Conservation (phyloP, 306 rosid genomes). For the Vicia sativa region DNA sequence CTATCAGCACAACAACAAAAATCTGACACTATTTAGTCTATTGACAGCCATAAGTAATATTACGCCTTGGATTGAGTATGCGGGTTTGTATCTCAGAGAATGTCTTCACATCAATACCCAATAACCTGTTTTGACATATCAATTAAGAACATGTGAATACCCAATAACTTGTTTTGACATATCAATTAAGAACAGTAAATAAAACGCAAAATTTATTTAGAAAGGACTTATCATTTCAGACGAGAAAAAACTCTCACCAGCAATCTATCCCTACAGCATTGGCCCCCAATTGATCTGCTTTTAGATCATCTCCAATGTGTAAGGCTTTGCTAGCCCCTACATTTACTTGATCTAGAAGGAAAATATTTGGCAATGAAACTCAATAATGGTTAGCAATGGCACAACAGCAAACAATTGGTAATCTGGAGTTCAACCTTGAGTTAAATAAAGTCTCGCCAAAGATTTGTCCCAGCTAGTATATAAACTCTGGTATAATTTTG, state of each 20-base stretch:
- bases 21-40: constrained; percentile 3
- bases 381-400: background rate
- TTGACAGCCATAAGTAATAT: background rate
- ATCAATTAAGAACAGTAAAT: constrained; percentile 14
- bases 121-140: constrained; percentile 64
- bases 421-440: background rate
- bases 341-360: constrained; percentile 60
- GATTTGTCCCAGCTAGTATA: no score
- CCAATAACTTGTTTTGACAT: no score
- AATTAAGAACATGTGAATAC: constrained; percentile 23
- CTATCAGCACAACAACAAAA: background rate
- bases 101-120: constrained; percentile 84
- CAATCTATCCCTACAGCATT: constrained; percentile 81
- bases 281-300: constrained; percentile 83
- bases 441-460: no score
- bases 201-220: background rate
- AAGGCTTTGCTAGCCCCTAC: constrained; percentile 73
- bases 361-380: constrained; percentile 6
- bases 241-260: constrained; percentile 58
- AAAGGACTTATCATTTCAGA: constrained; percentile 16
- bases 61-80: constrained; percentile 49
- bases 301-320: constrained; percentile 83
- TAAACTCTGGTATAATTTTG: no score
- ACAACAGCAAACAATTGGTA: constrained; percentile 5
- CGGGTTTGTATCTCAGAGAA: constrained; percentile 62